Percentiles rank a stretch among this genome's conserved stretches.
phyloP scores from a whole-genome alignment of 208 protist species.

The Leishmania braziliensis region DNA sequence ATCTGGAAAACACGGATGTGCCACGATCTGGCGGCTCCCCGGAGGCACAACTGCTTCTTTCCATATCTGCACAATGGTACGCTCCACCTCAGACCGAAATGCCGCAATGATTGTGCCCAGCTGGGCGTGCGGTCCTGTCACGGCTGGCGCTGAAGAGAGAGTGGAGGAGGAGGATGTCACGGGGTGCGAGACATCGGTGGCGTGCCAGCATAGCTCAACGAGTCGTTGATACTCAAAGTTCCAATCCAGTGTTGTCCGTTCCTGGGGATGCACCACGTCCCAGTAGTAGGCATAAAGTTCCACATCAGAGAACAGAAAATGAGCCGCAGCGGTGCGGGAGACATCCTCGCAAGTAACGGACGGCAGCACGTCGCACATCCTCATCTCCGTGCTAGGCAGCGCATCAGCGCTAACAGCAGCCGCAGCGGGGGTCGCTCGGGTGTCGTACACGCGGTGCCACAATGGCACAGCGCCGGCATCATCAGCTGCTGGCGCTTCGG shows the following conservation, averaged over 20 bases:
- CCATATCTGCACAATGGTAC: slow-evolving; percentile 37
- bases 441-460: slow-evolving; percentile 56
- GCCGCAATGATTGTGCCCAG: background rate
- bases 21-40: slow-evolving; percentile 25
- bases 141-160: background rate
- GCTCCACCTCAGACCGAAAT: slow-evolving; percentile 41
- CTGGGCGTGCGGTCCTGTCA: background rate
- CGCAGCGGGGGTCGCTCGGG: slow-evolving; percentile 7
- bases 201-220: slow-evolving; percentile 29
- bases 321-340: background rate
- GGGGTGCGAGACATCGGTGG: background rate
- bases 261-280: background rate
- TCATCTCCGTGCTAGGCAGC: background rate
- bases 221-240: slow-evolving; percentile 52
- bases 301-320: slow-evolving; percentile 29
- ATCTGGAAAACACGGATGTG: slow-evolving; percentile 22
- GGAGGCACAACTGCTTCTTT: slow-evolving; percentile 41
- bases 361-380: background rate
- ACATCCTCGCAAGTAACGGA: background rate
- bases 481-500: background rate
- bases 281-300: slow-evolving; percentile 56
- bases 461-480: background rate
- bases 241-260: slow-evolving; percentile 30
- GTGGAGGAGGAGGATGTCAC: no score
- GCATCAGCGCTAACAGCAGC: background rate